Conservation (phyloP, 2,329 filamentous ascomycete genomes). For the Colletotrichum brevisporum region DNA sequence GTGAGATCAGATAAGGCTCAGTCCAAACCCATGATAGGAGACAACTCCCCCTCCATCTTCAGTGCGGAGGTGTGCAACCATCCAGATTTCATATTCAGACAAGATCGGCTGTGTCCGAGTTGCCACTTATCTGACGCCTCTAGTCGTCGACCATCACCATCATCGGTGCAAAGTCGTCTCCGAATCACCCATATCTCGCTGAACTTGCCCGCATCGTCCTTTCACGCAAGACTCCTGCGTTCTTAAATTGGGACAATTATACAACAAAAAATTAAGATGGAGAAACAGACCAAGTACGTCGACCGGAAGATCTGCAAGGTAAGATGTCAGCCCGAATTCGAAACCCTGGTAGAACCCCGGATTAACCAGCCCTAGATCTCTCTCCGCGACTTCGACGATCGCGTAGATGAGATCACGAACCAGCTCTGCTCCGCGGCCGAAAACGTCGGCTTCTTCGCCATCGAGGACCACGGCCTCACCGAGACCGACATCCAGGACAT, state of each 20-base stretch:
- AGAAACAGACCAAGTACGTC: slow-evolving; percentile 28
- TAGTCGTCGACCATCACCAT: too few species aligned
- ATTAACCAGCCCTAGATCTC: slow-evolving; percentile 57
- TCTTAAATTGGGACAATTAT: not conserved
- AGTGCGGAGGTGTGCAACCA: not conserved
- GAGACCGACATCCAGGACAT: slow-evolving; percentile 63
- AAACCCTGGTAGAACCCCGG: not conserved
- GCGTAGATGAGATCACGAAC: slow-evolving; percentile 66
- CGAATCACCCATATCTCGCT: too few species aligned
- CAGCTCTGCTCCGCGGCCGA: slow-evolving; percentile 69
- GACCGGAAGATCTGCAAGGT: slow-evolving; percentile 26
- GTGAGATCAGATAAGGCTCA: not conserved
- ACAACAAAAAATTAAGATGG: not conserved
- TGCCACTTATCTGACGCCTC: too few species aligned
- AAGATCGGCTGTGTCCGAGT: too few species aligned
- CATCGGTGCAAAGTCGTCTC: too few species aligned
- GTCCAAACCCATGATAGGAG: not conserved
- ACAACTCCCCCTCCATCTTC: not conserved
- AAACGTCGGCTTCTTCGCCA: slow-evolving; percentile 72
- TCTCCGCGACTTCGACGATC: slow-evolving; percentile 64
- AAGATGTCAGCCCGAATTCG: not conserved
- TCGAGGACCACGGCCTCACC: slow-evolving; percentile 69
- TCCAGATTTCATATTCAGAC: too few species aligned
- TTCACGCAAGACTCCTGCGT: not conserved
- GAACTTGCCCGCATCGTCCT: not conserved